Percentiles rank a stretch among this genome's conserved stretches.
Evolutionary conservation across 257 asterid genomes (phyloP).

Genomic region (Rubia yunnanensis): DNA sequence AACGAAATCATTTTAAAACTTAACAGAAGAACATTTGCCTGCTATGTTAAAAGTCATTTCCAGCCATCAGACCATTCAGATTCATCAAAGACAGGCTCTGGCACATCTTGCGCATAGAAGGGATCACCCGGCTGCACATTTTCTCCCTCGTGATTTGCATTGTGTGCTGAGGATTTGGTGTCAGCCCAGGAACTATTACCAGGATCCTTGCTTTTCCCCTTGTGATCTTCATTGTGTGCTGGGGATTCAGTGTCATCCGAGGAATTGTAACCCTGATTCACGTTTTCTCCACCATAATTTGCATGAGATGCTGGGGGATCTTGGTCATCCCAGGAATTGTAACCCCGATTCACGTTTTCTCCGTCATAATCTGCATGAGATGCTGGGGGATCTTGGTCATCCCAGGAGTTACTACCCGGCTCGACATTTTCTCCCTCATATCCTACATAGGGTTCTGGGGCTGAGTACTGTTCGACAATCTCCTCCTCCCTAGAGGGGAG

Average conservation of each 20-base stretch:
- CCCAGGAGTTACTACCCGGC: background rate
- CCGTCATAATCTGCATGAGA: background rate
- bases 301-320: background rate
- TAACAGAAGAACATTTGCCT: background rate
- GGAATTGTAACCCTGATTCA: too few species aligned
- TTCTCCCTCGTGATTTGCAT: background rate
- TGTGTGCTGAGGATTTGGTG: background rate
- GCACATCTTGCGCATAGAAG: slow-evolving; percentile 9
- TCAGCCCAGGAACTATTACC: background rate
- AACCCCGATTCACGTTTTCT: background rate
- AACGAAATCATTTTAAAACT: background rate
- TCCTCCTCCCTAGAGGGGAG: slow-evolving; percentile 48
- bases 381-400: background rate
- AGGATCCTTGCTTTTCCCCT: background rate
- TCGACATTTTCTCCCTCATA: slow-evolving; percentile 4
- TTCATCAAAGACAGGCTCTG: slow-evolving; percentile 21
- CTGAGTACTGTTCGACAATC: slow-evolving; percentile 11
- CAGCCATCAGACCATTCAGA: slow-evolving; percentile 36
- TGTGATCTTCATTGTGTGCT: background rate
- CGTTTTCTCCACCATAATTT: background rate
- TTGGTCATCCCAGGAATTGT: too few species aligned
- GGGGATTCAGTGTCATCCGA: too few species aligned
- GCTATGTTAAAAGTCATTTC: slow-evolving; percentile 8
- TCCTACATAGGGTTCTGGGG: background rate
- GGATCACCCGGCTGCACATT: slow-evolving; percentile 9